Evolutionary conservation across 352 stramenopile genomes (phyloP), one percentile per base, ranked within the genome.

Genomic region (Globisporangium abappressorium): DNA sequence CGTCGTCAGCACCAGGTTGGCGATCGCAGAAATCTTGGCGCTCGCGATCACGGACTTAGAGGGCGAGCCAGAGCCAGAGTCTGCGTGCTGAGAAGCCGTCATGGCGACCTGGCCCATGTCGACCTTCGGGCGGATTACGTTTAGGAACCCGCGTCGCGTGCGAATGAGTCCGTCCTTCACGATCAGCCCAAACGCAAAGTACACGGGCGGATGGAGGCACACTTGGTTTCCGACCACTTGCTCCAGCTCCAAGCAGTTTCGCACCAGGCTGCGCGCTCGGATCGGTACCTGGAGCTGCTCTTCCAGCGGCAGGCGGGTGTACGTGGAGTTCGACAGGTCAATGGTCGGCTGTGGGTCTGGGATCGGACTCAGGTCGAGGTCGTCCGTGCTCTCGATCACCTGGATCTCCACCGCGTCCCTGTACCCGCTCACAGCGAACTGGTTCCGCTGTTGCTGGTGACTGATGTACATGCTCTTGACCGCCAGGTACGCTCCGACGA

Each of bases 161-260:
- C 77, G 80, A 59, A 91, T 74, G 54, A 76, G 76, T 15, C 75
- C 72, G 64, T 78, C 69, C 34, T 79, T 78, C 6, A 85, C 43
- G n/a, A 81, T 54, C 6, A 89, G 67, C 0, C 82, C 82, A 59
- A 84, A 82, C 22, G 81, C 74, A 46, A 85, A 81, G 64, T 91
- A 88, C 18, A 87, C 59, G 2, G 80, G 72, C 2, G 80, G 82
- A 7, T 70, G 64, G n/a, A 89, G 70, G 64, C 78, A 89, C 0
- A 72, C 58, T 22, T 82, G 57, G 18, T 71, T 66, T 11, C 77
- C 61, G 4, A 74, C 59, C 11, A 68, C 55, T 0, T 81, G 14
- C 63, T 81, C 71, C 12, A 89, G 38, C 11, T 74, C 53, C 24
- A 85, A 77, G 5, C 64, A 63, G 33, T 57, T 81, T 46, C 80